Percentiles rank a stretch among this genome's conserved stretches.
These are phyloP conservation scores for Gymnopus androsaceus DNA, from an alignment of 1,284 basidiomycete species.

Conservation along the genomic window DNA sequence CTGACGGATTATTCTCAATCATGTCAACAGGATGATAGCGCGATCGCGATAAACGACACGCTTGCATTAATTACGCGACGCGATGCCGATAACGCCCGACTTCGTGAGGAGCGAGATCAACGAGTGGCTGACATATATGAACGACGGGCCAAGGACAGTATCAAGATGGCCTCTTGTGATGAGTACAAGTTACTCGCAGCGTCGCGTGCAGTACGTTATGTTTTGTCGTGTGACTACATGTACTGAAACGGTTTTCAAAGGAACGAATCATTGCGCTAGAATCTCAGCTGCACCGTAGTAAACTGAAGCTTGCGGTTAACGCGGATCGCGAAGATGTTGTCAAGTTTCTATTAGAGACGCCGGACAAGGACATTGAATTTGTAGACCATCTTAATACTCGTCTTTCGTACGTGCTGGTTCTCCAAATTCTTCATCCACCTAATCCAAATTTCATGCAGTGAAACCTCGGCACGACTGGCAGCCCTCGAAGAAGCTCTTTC, in stretches of 20 bases:
- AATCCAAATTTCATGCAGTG: constrained; percentile 36
- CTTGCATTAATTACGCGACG: constrained; percentile 60
- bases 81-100: constrained; percentile 73
- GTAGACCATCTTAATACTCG: constrained; percentile 63
- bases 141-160: constrained; percentile 65
- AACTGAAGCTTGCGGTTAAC: constrained; percentile 76
- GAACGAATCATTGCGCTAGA: constrained; percentile 76
- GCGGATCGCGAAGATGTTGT: constrained; percentile 75
- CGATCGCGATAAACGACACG: constrained; percentile 56
- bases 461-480: constrained; percentile 50
- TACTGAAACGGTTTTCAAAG: constrained; percentile 21
- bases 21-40: constrained; percentile 44
- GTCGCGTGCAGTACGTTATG: constrained; percentile 58
- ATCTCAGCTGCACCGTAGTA: constrained; percentile 78
- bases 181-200: constrained; percentile 76
- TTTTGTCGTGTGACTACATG: constrained; percentile 19
- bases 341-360: constrained; percentile 65
- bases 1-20: constrained; percentile 20
- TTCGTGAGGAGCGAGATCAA: constrained; percentile 84
- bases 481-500: constrained; percentile 55
- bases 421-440: background rate
- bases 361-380: constrained; percentile 59
- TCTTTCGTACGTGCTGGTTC: constrained; percentile 51
- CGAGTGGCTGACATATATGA: constrained; percentile 72
- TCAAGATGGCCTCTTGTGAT: constrained; percentile 65